Conservation (phyloP, 2,329 filamentous ascomycete genomes). For the Neonectria hederae region DNA sequence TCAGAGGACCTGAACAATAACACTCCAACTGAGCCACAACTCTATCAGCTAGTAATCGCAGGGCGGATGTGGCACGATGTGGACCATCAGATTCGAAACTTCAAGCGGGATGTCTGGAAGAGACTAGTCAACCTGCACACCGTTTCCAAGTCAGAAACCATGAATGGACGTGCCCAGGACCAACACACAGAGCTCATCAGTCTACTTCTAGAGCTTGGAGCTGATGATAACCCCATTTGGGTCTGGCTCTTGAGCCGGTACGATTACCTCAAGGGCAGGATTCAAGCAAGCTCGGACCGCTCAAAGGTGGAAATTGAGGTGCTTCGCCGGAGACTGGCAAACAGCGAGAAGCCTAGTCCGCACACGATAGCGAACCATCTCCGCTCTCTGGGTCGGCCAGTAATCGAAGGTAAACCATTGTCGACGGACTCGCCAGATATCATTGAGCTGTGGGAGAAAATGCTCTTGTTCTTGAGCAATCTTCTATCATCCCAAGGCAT, state of each 20-base stretch:
- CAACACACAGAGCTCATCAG: conserved; percentile 91
- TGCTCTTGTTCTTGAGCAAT: conserved; percentile 76
- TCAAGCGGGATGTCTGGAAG: conserved; percentile 92
- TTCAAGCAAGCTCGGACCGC: conserved; percentile 82
- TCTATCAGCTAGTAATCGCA: conserved; percentile 87
- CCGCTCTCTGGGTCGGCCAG: conserved; percentile 75
- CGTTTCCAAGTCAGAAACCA: conserved; percentile 58
- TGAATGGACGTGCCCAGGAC: conserved; percentile 71
- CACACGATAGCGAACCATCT: conserved; percentile 79
- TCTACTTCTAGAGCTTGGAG: conserved; percentile 89
- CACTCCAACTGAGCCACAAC: conserved; percentile 77
- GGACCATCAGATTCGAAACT: conserved; percentile 82
- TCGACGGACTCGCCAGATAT: conserved; percentile 83
- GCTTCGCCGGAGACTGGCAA: conserved; percentile 81
- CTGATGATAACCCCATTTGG: conserved; percentile 96
- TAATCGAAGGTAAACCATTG: conserved; percentile 66
- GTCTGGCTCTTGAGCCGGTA: conserved; percentile 92
- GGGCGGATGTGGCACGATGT: conserved; percentile 96
- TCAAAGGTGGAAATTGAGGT: conserved; percentile 93
- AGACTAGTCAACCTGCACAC: conserved; percentile 76
- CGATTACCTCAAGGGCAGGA: conserved; percentile 87
- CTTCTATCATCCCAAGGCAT: conserved; percentile 83
- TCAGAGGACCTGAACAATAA: conserved; percentile 64
- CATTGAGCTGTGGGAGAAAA: conserved; percentile 92
- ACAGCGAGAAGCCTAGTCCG: conserved; percentile 74